Base-by-base conservation (phyloP, 768 basidiomycete species). In the Rhizopogon roseolus region DNA sequence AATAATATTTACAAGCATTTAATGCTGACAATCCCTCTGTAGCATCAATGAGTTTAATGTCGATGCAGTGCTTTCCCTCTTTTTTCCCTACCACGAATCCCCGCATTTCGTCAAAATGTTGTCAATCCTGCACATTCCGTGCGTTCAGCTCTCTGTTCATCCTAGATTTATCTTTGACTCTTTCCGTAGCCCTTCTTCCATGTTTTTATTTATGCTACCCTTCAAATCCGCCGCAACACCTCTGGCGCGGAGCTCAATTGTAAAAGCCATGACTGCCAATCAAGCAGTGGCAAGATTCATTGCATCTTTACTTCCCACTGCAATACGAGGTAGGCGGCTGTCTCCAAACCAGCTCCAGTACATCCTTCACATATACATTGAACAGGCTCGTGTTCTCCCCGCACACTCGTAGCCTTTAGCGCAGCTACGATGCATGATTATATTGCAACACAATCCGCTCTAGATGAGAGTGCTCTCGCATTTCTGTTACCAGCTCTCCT, bases 21-120 rank as follows among this genome's bases (percentile, higher is more conserved):
- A 1, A 11, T 37, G 42, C 54, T 42, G 11, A 48, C 39, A 46
- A 58, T 27, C 3, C 39, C 25, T 38, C 10, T 51, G 16, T 62
- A 98, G 96, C 66, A 83, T 98, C 27, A 81, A 98, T 64, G 94
- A 98, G 66, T 93, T 98, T 74, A 97, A 98, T 62, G 78, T 95
- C 51, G 80, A 87, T 51, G 78, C 80, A 22, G 65, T 94, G 27
- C 76, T 98, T 6, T 71, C 85, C 7, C 74, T 93, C 22, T 98
- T 98, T 70, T 72, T 98, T 29, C 97, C 97, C 0, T 98, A 96
- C 65, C 93, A 98, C 63, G 92, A 95, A 60, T 90, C 95, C 5
- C 85, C 90, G 0, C 93, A 98, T 66, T 98, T 98, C 68, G 80
- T 88, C 8, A 96, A 97, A 61, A 91, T 98, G 79, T 76, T 97